Conservation (phyloP, 129 eudicot genomes). For the Gnaphalium uliginosum region DNA sequence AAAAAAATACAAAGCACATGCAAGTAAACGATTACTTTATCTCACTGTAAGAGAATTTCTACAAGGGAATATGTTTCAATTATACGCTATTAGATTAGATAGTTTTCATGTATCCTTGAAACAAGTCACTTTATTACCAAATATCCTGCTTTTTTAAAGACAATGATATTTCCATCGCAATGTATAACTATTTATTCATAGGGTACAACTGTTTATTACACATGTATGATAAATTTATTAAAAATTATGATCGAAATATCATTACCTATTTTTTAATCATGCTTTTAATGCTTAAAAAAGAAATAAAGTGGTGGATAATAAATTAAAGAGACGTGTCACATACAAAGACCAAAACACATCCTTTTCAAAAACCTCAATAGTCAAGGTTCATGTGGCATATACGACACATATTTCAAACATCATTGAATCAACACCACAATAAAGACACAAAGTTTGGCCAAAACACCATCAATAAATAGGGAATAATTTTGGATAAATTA, state of each 20-base stretch:
- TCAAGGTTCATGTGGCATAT: constrained; percentile 17
- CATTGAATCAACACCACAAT: constrained; percentile 4
- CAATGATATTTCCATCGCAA: too few species aligned
- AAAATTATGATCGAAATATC: too few species aligned
- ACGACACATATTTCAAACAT: not conserved
- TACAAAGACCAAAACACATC: not conserved
- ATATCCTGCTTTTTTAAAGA: not conserved
- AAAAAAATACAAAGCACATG: too few species aligned
- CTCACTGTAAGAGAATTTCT: not conserved
- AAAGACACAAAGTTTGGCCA: constrained; percentile 16
- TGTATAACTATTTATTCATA: too few species aligned
- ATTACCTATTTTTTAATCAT: too few species aligned
- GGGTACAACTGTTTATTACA: too few species aligned
- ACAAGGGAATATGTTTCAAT: not conserved
- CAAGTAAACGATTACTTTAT: not conserved
- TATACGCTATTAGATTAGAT: not conserved
- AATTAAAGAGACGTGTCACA: not conserved
- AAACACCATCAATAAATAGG: not conserved
- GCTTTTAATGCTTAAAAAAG: not conserved
- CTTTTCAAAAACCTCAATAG: constrained; percentile 2
- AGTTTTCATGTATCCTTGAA: not conserved
- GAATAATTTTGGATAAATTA: not conserved
- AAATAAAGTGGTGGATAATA: not conserved
- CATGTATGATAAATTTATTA: too few species aligned
- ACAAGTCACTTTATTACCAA: not conserved